Conservation (phyloP, 2,329 filamentous ascomycete species). For the Fusarium sp. region DNA sequence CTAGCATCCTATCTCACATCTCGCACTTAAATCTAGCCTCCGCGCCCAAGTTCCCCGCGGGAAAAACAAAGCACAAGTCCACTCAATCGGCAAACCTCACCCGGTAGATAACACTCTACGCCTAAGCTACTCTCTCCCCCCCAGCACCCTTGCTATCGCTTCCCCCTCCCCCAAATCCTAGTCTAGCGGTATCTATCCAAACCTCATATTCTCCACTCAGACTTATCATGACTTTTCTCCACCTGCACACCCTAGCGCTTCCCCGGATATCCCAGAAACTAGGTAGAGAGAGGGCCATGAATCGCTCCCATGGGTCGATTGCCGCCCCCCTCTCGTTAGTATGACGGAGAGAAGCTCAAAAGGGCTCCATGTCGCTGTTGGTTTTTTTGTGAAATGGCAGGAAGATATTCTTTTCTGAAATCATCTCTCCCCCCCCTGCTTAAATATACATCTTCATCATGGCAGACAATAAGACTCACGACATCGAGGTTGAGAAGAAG, state of each 20-base stretch:
- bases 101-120: constrained; percentile 19
- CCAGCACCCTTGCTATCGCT: constrained; percentile 20
- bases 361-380: constrained; percentile 16
- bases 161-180: constrained; percentile 6
- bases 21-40: constrained; percentile 35
- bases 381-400: not conserved
- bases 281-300: constrained; percentile 17
- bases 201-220: constrained; percentile 8
- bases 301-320: constrained; percentile 24
- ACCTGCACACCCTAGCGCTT: constrained; percentile 22
- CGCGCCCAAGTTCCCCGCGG: constrained; percentile 34
- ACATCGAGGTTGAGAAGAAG: constrained; percentile 43
- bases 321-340: not conserved
- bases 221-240: constrained; percentile 18
- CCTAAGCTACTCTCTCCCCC: constrained; percentile 11
- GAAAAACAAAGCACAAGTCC: constrained; percentile 15
- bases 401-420: constrained; percentile 5
- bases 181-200: constrained; percentile 42
- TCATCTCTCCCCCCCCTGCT: not conserved
- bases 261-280: constrained; percentile 36
- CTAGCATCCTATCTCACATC: constrained; percentile 30
- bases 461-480: constrained; percentile 36
- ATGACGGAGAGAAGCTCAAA: constrained; percentile 27
- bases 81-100: constrained; percentile 6
- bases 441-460: constrained; percentile 16